These are phyloP conservation scores for Elsinoe fawcettii DNA, from an alignment of 2,329 filamentous ascomycete species.

Conservation along the genomic window DNA sequence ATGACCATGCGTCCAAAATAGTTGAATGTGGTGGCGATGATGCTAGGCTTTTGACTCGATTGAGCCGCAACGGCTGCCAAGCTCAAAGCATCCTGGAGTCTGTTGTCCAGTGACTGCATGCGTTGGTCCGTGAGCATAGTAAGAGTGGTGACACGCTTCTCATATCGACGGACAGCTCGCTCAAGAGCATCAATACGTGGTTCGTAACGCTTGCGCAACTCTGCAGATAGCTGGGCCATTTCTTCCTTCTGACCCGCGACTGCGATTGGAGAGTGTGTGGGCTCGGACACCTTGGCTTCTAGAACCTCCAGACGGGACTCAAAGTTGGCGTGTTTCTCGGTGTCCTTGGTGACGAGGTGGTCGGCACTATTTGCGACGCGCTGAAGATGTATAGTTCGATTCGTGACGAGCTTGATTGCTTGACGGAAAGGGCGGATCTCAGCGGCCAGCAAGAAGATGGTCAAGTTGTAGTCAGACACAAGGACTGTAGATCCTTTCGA, in stretches of 20 bases:
- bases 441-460: constrained; percentile 78
- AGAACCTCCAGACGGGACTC: constrained; percentile 25
- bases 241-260: constrained; percentile 27
- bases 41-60: constrained; percentile 24
- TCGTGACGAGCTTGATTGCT: constrained; percentile 69
- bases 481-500: constrained; percentile 77
- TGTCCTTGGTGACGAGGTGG: constrained; percentile 19
- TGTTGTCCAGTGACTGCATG: constrained; percentile 61
- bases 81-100: constrained; percentile 68
- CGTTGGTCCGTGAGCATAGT: constrained; percentile 68
- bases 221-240: constrained; percentile 33
- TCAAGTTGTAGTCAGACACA: constrained; percentile 87
- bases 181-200: constrained; percentile 83
- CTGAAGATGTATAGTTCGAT: constrained; percentile 74
- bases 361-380: constrained; percentile 48
- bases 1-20: constrained; percentile 10
- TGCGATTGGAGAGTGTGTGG: constrained; percentile 22
- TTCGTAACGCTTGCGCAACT: constrained; percentile 59
- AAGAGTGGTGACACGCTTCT: constrained; percentile 74
- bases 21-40: constrained; percentile 20
- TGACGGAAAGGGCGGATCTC: constrained; percentile 79
- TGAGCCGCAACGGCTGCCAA: constrained; percentile 68
- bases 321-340: constrained; percentile 21
- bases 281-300: constrained; percentile 26
- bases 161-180: constrained; percentile 79